These are phyloP conservation scores for Cystobasidium ongulense DNA, from an alignment of 768 basidiomycete species.

Conservation along the genomic window DNA sequence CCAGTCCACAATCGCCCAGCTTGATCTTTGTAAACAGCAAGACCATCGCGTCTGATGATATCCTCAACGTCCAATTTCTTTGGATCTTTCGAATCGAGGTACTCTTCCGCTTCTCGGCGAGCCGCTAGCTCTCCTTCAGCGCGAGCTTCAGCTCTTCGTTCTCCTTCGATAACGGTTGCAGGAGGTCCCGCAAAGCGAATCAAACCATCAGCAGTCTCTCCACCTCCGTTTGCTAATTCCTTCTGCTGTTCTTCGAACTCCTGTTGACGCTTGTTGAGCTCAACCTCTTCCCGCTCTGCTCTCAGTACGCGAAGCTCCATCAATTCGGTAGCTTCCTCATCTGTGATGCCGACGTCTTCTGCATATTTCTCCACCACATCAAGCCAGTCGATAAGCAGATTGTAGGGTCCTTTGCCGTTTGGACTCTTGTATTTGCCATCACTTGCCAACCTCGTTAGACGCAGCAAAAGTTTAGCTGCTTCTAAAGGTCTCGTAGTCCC, in stretches of 20 bases:
- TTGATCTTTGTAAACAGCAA: conserved; percentile 87
- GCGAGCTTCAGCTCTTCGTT: conserved; percentile 45
- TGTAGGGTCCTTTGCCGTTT: conserved; percentile 91
- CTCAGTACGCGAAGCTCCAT: conserved; percentile 44
- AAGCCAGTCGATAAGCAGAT: conserved; percentile 83
- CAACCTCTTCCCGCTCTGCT: conserved; percentile 47
- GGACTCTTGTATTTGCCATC: conserved; percentile 74
- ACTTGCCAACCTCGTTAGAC: conserved; percentile 72
- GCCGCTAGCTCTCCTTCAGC: conserved; percentile 52
- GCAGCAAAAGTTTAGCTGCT: conserved; percentile 81
- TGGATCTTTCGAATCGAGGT: conserved; percentile 59
- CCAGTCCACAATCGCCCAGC: conserved; percentile 94
- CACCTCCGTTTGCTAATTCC: background rate
- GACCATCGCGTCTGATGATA: conserved; percentile 75
- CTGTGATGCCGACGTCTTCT: conserved; percentile 83
- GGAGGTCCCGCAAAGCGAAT: conserved; percentile 42
- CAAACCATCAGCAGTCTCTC: background rate
- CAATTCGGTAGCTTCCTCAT: conserved; percentile 61
- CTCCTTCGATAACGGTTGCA: conserved; percentile 47
- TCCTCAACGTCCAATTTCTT: conserved; percentile 74
- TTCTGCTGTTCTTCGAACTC: conserved; percentile 45
- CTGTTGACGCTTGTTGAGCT: conserved; percentile 42
- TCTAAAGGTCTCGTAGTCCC: conserved; percentile 72
- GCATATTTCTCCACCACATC: conserved; percentile 81
- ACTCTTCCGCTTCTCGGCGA: conserved; percentile 26